These are phyloP conservation scores for Mycothermus thermophilus DNA, from an alignment of 495 filamentous ascomycete genomes.

Conservation along the genomic window DNA sequence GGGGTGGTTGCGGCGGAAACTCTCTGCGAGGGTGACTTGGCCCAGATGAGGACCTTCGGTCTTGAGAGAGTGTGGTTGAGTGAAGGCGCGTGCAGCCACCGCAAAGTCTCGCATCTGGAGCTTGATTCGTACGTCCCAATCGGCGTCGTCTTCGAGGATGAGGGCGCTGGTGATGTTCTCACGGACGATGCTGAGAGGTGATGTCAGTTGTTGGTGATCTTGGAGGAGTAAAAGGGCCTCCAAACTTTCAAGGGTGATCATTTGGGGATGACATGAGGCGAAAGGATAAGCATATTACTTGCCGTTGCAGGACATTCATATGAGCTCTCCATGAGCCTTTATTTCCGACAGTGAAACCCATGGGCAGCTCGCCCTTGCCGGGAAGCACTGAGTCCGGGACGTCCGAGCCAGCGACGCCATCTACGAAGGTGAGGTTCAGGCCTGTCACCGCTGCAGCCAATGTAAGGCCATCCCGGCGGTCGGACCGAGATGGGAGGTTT, in stretches of 20 bases:
- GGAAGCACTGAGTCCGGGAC: slow-evolving; percentile 24
- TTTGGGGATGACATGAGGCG: too few relatives aligned
- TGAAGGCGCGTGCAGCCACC: slow-evolving; percentile 17
- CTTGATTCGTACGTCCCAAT: slow-evolving; percentile 36
- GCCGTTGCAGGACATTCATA: slow-evolving; percentile 30
- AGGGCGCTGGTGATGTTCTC: slow-evolving; percentile 28
- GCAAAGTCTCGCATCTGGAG: slow-evolving; percentile 30
- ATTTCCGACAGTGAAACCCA: slow-evolving; percentile 19
- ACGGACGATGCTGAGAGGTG: slow-evolving; percentile 15
- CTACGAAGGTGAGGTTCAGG: slow-evolving; percentile 40
- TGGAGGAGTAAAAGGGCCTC: too few relatives aligned
- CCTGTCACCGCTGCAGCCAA: slow-evolving; percentile 38
- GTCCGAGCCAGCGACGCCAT: slow-evolving; percentile 34
- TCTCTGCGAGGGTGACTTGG: slow-evolving; percentile 3
- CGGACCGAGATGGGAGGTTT: slow-evolving; percentile 44
- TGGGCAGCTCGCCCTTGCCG: slow-evolving; percentile 7
- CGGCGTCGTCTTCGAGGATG: slow-evolving; percentile 37
- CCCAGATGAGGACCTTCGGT: too few relatives aligned
- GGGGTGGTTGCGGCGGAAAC: not conserved
- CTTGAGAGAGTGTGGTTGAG: too few relatives aligned
- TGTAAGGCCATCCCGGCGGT: slow-evolving; percentile 47
- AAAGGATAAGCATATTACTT: not conserved
- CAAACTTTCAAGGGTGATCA: too few relatives aligned
- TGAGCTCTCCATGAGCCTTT: slow-evolving; percentile 35
- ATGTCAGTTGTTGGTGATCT: not conserved